Percentiles rank a stretch among this genome's conserved stretches.
Evolutionary conservation across 495 filamentous ascomycete species (phyloP).

Genomic region (Xylaria cubensis): DNA sequence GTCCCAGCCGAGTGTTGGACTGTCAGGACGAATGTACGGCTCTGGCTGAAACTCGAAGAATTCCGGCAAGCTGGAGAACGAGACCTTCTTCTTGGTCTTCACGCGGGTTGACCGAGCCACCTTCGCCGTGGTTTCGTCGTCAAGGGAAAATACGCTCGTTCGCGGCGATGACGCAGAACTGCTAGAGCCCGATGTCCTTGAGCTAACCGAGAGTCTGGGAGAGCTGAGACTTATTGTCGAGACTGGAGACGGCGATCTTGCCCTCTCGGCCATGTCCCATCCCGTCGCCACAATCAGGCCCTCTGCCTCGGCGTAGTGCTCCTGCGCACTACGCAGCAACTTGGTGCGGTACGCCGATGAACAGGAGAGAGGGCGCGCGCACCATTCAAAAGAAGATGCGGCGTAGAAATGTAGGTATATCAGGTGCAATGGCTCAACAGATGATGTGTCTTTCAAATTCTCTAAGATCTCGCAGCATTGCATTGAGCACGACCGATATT

Average conservation of each 20-base stretch:
- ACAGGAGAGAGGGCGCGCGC: slow-evolving; percentile 52
- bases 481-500: slow-evolving; percentile 54
- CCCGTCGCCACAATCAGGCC: slow-evolving; percentile 48
- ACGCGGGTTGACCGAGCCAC: slow-evolving; percentile 18
- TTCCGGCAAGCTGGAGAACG: slow-evolving; percentile 54
- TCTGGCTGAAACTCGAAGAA: slow-evolving; percentile 44
- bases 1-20: slow-evolving; percentile 52
- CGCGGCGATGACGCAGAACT: slow-evolving; percentile 52
- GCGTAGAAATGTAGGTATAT: slow-evolving; percentile 63
- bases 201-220: slow-evolving; percentile 52
- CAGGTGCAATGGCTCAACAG: slow-evolving; percentile 54
- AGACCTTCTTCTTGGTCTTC: slow-evolving; percentile 58
- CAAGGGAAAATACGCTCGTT: slow-evolving; percentile 50
- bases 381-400: slow-evolving; percentile 59
- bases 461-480: slow-evolving; percentile 55
- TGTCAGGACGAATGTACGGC: slow-evolving; percentile 55
- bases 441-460: slow-evolving; percentile 46
- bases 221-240: slow-evolving; percentile 52
- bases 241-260: slow-evolving; percentile 44
- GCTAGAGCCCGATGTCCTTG: slow-evolving; percentile 48
- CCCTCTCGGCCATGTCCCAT: slow-evolving; percentile 41
- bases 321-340: slow-evolving; percentile 55
- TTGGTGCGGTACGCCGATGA: slow-evolving; percentile 51
- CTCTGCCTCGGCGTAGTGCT: slow-evolving; percentile 54
- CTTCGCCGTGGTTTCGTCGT: slow-evolving; percentile 38